Percentiles rank a stretch among this genome's conserved stretches.
Conservation (phyloP, 78 protist genomes). For the Emiliania huxleyi region DNA sequence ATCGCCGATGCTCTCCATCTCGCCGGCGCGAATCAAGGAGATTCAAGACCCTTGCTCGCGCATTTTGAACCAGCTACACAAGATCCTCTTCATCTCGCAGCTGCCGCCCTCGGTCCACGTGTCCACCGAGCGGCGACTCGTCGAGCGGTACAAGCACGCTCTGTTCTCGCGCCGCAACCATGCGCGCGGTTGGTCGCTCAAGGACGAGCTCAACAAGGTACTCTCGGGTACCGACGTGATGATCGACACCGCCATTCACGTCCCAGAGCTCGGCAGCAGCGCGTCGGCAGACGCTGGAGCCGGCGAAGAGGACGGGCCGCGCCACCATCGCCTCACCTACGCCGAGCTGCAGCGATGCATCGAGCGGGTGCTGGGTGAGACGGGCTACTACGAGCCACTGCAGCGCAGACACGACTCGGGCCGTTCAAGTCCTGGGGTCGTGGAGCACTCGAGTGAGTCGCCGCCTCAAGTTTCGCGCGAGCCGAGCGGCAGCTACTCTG, state of each 20-base stretch:
- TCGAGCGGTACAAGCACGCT: background rate
- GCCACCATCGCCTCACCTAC: background rate
- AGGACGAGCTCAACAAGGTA: background rate
- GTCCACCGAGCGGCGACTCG: background rate
- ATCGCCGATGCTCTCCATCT: background rate
- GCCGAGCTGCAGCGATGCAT: background rate
- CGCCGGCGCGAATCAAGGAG: background rate
- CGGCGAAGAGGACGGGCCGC: background rate
- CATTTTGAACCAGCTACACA: background rate
- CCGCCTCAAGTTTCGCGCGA: no score
- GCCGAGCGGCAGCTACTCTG: no score
- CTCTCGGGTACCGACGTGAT: background rate
- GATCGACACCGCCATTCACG: background rate
- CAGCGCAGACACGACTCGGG: no score
- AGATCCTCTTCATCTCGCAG: background rate
- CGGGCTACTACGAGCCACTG: slow-evolving; percentile 20
- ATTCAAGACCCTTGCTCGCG: slow-evolving; percentile 6
- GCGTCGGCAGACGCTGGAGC: background rate
- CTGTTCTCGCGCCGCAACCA: background rate
- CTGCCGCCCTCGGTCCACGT: background rate
- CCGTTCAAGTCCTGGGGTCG: no score
- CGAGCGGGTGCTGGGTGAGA: background rate
- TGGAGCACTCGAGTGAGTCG: no score
- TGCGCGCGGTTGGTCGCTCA: background rate
- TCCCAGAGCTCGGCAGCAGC: background rate